phyloP scores from a whole-genome alignment of 139 green algal species.

The Coelastrella sp. region DNA sequence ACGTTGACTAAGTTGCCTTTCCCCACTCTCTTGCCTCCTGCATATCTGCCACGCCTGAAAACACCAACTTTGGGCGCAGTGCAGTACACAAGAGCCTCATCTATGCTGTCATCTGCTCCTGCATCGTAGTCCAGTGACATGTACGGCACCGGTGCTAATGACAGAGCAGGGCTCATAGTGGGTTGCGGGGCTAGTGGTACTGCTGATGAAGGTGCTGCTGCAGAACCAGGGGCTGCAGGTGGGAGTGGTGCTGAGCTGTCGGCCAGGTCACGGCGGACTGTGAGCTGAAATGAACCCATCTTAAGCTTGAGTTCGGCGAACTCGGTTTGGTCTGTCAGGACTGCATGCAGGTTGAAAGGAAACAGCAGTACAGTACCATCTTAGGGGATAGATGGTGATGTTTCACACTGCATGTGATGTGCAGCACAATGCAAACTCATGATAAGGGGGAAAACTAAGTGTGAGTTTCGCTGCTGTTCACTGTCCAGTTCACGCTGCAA shows the following conservation, averaged over 20 bases:
- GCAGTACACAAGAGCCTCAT: conserved; percentile 15
- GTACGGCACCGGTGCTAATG: neutral
- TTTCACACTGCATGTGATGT: neutral
- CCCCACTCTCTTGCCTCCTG: conserved; percentile 89
- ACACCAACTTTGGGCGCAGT: conserved; percentile 76
- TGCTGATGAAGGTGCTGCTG: neutral
- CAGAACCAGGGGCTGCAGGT: neutral
- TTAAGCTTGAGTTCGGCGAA: conserved; percentile 22
- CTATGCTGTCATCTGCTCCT: neutral
- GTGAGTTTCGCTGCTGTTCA: too few relatives aligned
- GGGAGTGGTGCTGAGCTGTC: neutral
- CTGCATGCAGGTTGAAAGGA: neutral
- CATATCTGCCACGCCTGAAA: conserved; percentile 82
- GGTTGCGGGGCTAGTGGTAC: neutral
- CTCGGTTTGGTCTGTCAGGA: neutral
- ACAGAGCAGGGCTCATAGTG: neutral
- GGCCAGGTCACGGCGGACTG: neutral
- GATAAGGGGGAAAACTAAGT: too few relatives aligned
- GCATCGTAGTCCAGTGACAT: neutral
- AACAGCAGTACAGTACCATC: neutral
- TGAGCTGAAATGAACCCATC: conserved; percentile 10
- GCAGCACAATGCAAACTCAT: too few relatives aligned
- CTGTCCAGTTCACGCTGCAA: neutral
- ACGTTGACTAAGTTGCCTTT: conserved; percentile 77
- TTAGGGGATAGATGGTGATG: neutral